These are phyloP conservation scores for Hymenochaete sp. DNA, from an alignment of 1,284 basidiomycete species.

Conservation along the genomic window DNA sequence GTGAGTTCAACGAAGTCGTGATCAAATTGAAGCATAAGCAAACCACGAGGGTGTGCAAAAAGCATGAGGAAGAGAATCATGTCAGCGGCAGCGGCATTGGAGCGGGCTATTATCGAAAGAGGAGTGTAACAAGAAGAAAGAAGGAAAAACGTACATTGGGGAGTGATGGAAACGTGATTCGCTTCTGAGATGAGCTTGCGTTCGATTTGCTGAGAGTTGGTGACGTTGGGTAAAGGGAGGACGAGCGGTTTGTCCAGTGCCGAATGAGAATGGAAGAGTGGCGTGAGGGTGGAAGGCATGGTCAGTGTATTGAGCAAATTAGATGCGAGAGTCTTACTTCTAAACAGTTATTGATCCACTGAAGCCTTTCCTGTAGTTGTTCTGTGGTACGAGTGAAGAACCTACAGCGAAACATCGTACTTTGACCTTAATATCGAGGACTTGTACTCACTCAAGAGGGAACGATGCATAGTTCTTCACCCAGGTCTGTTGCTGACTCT, in stretches of 20 bases:
- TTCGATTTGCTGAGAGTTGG: conserved; percentile 63
- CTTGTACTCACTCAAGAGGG: conserved; percentile 59
- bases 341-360: conserved; percentile 71
- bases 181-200: conserved; percentile 63
- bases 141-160: conserved; percentile 48
- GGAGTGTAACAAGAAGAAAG: conserved; percentile 4
- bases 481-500: conserved; percentile 47
- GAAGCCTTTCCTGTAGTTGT: conserved; percentile 61
- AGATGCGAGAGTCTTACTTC: conserved; percentile 41
- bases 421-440: neutral
- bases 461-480: conserved; percentile 70
- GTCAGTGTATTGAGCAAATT: neutral
- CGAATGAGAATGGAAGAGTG: neutral
- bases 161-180: conserved; percentile 53
- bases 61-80: neutral
- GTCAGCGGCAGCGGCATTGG: neutral
- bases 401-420: conserved; percentile 29
- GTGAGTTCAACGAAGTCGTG: no score
- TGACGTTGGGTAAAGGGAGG: neutral
- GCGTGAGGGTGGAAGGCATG: neutral
- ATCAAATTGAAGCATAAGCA: no score
- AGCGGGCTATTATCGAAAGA: neutral
- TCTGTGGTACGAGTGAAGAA: conserved; percentile 66
- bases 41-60: neutral
- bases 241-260: neutral